Percentiles rank a stretch among this genome's conserved stretches.
phyloP scores from a whole-genome alignment of 2,329 filamentous ascomycete genomes.

The Monilinia polystroma region DNA sequence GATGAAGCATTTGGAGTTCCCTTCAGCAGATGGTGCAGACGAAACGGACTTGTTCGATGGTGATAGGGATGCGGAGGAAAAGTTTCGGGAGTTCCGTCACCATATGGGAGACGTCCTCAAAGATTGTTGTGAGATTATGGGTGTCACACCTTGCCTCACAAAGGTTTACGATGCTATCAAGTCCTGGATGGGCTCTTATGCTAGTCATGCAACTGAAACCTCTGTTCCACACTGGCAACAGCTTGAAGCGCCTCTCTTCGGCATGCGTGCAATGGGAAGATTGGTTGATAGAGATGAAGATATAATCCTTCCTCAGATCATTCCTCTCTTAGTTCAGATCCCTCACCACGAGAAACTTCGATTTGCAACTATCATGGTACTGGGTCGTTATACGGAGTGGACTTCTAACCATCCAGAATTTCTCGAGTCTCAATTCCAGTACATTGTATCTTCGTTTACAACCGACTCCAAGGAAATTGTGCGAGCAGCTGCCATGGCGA shows the following conservation, averaged over 20 bases:
- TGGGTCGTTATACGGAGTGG: slow-evolving; percentile 97
- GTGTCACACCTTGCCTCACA: slow-evolving; percentile 82
- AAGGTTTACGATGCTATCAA: slow-evolving; percentile 88
- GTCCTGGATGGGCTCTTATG: slow-evolving; percentile 82
- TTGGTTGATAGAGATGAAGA: slow-evolving; percentile 92
- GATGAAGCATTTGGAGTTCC: slow-evolving; percentile 86
- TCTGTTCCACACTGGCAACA: slow-evolving; percentile 94
- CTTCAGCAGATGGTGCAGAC: slow-evolving; percentile 64
- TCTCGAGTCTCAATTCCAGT: slow-evolving; percentile 87
- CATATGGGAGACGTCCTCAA: slow-evolving; percentile 98
- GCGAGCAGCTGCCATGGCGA: slow-evolving; percentile 84
- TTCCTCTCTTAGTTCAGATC: slow-evolving; percentile 90
- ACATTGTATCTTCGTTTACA: slow-evolving; percentile 90
- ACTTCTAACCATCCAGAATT: slow-evolving; percentile 92
- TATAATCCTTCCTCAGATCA: slow-evolving; percentile 84
- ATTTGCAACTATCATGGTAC: slow-evolving; percentile 96
- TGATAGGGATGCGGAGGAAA: slow-evolving; percentile 92
- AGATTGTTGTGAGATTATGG: slow-evolving; percentile 94
- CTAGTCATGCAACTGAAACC: slow-evolving; percentile 67
- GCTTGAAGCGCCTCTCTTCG: slow-evolving; percentile 91
- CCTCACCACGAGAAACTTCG: slow-evolving; percentile 96
- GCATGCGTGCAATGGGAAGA: slow-evolving; percentile 90
- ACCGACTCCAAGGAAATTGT: slow-evolving; percentile 88
- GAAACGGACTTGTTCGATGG: slow-evolving; percentile 89
- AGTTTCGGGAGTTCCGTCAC: slow-evolving; percentile 94